Evolutionary conservation across 352 stramenopile species (phyloP).

Genomic region (Phytophthora agathidicida): DNA sequence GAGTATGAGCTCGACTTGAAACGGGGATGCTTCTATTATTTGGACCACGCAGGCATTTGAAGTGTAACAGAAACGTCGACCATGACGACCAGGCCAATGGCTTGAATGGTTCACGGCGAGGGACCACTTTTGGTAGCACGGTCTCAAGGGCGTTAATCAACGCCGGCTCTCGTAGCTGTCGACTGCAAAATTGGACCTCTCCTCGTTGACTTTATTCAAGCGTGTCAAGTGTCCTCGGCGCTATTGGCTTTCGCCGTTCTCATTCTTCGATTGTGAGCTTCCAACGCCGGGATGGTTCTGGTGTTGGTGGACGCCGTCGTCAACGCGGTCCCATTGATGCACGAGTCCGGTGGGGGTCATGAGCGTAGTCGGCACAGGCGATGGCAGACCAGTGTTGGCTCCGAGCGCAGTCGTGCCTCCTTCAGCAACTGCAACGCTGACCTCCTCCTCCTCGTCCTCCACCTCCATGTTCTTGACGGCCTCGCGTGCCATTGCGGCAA

Average conservation of each 20-base stretch:
- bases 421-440: slow-evolving; percentile 26
- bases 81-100: no score
- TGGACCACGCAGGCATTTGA: no score
- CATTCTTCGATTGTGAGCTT: neutral
- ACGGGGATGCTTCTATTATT: no score
- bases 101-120: slow-evolving; percentile 4
- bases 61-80: no score
- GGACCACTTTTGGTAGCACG: neutral
- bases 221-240: no score
- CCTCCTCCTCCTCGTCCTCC: slow-evolving; percentile 28
- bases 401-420: slow-evolving; percentile 28
- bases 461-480: slow-evolving; percentile 40
- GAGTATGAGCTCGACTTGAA: no score
- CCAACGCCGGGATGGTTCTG: neutral
- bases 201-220: neutral
- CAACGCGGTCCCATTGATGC: slow-evolving; percentile 31
- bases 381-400: slow-evolving; percentile 31
- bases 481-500: slow-evolving; percentile 22
- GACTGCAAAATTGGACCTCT: slow-evolving; percentile 1
- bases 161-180: no score
- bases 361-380: slow-evolving; percentile 29
- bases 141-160: slow-evolving; percentile 11
- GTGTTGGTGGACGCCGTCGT: slow-evolving; percentile 29
- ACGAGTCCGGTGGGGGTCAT: slow-evolving; percentile 27
- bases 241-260: neutral